Evolutionary conservation across 257 asterid species (phyloP), one percentile per base, ranked within the genome.

Genomic region (Solanum ossicruentum): DNA sequence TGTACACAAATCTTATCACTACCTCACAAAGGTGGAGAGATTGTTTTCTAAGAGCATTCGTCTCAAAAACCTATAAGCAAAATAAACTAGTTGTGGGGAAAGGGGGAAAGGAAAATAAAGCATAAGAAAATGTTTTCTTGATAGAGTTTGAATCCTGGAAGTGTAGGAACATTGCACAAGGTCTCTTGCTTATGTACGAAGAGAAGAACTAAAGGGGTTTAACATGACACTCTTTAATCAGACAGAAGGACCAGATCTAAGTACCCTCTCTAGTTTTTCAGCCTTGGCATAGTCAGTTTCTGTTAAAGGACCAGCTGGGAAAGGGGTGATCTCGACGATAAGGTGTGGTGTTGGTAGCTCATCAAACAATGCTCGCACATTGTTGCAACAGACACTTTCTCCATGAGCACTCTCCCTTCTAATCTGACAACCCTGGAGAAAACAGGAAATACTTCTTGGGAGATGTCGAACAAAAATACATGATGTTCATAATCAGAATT

Each of bases 261-360:
- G 98, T 89, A 96, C 94, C 92, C 91, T 92, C 86, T 96, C 98
- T 28, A 96, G 88, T 84, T 91, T 94, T 93, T 94, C 98, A 18
- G 99, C 99, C 91, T 91, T 96, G 0, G 93, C 89, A 69, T 96
- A 96, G 89, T 96, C 98, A 4, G 66, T 94, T 69, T 93, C 96
- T 7, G 95, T 71, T 51, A 96, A 94, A 83, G 98, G 97, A 65
- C 99, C 99, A 2, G 94, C 88, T 2, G 99, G 99, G 85, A 96
- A 96, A 73, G 99, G 95, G 0, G 98, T 91, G 84, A 96, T 94
- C 84, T 96, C 98, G 36, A 96, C 91, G 12, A 82, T 86, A 81
- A 96, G 84, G 87, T 96, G 99, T 41, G 98, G 99, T 5, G 98
- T 94, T 6, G 99, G 99, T 85, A 96, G 98, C 91, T 94, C 99